Evolutionary conservation across 352 stramenopile species (phyloP).

Genomic region (Globisporangium cystogenes): DNA sequence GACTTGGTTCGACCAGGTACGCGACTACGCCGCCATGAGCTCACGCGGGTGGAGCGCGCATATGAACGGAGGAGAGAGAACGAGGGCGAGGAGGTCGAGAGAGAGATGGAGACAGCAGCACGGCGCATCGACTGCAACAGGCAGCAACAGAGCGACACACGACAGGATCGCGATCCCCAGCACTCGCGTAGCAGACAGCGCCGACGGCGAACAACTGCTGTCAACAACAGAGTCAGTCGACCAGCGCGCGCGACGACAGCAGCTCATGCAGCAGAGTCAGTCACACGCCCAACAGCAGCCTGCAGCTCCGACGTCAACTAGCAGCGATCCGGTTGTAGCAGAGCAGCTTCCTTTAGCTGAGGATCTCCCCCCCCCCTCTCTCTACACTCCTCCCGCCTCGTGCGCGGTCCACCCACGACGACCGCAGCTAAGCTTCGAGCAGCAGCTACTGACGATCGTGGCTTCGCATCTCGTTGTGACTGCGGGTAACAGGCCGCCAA

Average conservation of each 20-base stretch:
- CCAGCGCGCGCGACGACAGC: too few relatives aligned
- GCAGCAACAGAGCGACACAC: neutral
- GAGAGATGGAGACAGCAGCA: neutral
- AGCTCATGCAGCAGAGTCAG: too few relatives aligned
- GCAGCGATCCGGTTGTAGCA: neutral
- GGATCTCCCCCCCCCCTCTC: too few relatives aligned
- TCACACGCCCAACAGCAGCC: too few relatives aligned
- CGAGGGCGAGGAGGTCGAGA: neutral
- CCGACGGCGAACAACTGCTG: too few relatives aligned
- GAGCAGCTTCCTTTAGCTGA: too few relatives aligned
- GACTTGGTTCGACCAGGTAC: conserved; percentile 95
- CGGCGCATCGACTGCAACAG: too few relatives aligned
- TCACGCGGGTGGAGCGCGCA: too few relatives aligned
- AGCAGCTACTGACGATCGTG: conserved; percentile 5
- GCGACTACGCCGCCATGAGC: conserved; percentile 11
- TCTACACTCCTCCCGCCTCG: too few relatives aligned
- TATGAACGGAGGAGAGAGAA: neutral
- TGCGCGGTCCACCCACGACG: neutral
- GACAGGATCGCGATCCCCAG: neutral
- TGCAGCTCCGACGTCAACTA: neutral
- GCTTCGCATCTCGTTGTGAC: conserved; percentile 17
- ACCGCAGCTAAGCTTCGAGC: neutral
- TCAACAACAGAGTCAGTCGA: too few relatives aligned
- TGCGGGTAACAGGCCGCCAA: conserved; percentile 91
- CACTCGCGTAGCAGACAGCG: too few relatives aligned